Evolutionary conservation across 164 flowering plant genomes (phyloP).

Genomic region (Vitis cinerea): DNA sequence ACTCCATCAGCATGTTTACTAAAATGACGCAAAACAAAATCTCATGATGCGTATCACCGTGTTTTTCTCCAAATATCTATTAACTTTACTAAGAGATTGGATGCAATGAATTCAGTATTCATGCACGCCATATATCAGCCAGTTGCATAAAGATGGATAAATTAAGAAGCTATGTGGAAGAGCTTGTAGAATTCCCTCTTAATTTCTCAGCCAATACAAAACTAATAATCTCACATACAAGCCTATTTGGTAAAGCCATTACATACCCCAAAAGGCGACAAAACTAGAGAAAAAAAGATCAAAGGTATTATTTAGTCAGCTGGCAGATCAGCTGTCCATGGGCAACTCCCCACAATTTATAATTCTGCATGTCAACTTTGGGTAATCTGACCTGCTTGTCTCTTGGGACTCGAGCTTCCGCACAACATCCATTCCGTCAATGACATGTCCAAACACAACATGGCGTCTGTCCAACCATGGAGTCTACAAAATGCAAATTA

Average conservation of each 20-base stretch:
- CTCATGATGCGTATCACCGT: too few species aligned
- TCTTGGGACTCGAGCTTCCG: conserved; percentile 61
- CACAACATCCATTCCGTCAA: conserved; percentile 72
- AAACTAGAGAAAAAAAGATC: not conserved
- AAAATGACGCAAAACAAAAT: too few species aligned
- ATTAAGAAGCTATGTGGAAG: not conserved
- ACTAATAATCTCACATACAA: not conserved
- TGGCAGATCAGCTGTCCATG: conserved; percentile 33
- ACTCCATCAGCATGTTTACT: too few species aligned
- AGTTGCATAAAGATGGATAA: too few species aligned
- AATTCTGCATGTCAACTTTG: conserved; percentile 59
- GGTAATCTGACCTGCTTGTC: conserved; percentile 60
- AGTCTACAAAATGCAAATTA: conserved; percentile 42
- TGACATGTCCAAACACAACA: conserved; percentile 75
- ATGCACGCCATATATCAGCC: too few species aligned
- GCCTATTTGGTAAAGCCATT: not conserved
- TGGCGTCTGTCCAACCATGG: conserved; percentile 84
- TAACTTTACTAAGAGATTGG: too few species aligned
- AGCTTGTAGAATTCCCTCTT: not conserved
- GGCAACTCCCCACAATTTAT: conserved; percentile 70
- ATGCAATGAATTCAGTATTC: too few species aligned
- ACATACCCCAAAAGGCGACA: not conserved
- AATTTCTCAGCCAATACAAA: not conserved
- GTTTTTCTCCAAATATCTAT: too few species aligned
- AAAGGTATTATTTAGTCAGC: not conserved